Base-by-base conservation (phyloP, 148 eudicot genomes). In the Rhododendron williamsianum region DNA sequence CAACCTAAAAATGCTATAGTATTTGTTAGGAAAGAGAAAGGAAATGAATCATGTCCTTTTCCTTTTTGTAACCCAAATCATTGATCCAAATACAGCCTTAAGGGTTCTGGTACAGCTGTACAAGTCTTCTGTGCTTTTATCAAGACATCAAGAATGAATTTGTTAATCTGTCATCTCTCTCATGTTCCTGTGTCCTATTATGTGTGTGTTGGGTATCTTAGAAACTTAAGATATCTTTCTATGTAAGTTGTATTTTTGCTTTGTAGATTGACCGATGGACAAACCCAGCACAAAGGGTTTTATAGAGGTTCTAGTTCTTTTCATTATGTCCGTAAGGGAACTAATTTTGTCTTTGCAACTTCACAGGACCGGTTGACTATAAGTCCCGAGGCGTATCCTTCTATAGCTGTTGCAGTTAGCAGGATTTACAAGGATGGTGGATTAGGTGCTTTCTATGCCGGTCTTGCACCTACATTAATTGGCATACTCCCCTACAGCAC, bases 401-500 rank as follows among this genome's bases (percentile, higher is more conserved):
- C 90, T 86, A 54, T 96, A 84, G 87, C 92, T 76, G 90, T 93
- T 85, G 97, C 98, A 56, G 90, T 95, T 36, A 74, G 88, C 82
- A 94, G 90, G 90, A 96, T 94, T 73, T 95, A 92, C 89, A 93
- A 90, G 88, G 93, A 92, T 63, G 94, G 96, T 78, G 98, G 98
- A 19, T 80, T 94, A 73, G 83, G 91, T 84, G 93, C 86, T 71
- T 87, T 95, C 83, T 96, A 96, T 88, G 89, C 98, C 25, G 99
- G 99, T 54, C 78, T 96, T 81, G 79, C 86, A 9, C 99, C 99
- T 48, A 96, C 99, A 43, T 90, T 96, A 76, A 87, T 95, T 51
- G 99, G 99, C 83, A 96, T 96, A 97, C 95, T 96, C 81, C 99
- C 99, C 30, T 96, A 96, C 82, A 95, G 99, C 88, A 96, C 99